These are phyloP conservation scores for Trichoderma polysporum DNA, from an alignment of 2,329 filamentous ascomycete genomes.

Conservation along the genomic window DNA sequence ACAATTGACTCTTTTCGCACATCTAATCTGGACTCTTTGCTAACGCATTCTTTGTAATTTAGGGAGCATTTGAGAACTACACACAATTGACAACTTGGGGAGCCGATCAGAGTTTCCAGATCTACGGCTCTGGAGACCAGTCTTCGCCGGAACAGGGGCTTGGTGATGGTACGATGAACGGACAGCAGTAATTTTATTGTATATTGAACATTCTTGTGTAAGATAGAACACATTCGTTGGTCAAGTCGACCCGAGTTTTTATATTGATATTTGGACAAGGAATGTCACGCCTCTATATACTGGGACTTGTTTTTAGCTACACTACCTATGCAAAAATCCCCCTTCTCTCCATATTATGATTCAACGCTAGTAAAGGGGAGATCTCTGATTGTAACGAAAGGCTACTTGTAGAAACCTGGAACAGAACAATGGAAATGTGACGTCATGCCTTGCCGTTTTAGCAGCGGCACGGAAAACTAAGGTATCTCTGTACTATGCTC, in stretches of 20 bases:
- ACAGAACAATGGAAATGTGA: neutral
- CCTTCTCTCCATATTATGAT: neutral
- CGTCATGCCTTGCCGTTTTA: neutral
- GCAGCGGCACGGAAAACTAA: neutral
- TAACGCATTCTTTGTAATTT: slow-evolving; percentile 27
- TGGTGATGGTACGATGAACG: slow-evolving; percentile 28
- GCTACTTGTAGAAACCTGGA: neutral
- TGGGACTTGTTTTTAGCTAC: neutral
- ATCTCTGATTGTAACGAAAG: neutral
- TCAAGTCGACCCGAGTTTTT: neutral
- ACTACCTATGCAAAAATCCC: neutral
- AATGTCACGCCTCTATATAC: neutral
- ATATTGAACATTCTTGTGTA: slow-evolving; percentile 7
- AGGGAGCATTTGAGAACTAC: slow-evolving; percentile 59
- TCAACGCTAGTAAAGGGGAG: neutral
- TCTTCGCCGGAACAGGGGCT: slow-evolving; percentile 31
- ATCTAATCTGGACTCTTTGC: slow-evolving; percentile 15
- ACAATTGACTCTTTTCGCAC: neutral
- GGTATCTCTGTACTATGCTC: too few species aligned
- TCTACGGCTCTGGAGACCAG: slow-evolving; percentile 42
- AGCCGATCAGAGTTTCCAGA: slow-evolving; percentile 51
- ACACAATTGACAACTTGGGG: slow-evolving; percentile 55
- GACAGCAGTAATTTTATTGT: slow-evolving; percentile 16
- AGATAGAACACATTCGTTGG: slow-evolving; percentile 16
- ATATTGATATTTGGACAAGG: neutral